A percentile compares a stretch with the other conserved stretches of the same genome.
phyloP scores from a whole-genome alignment of 176 grass and related monocot genomes.

The Avena insularis region DNA sequence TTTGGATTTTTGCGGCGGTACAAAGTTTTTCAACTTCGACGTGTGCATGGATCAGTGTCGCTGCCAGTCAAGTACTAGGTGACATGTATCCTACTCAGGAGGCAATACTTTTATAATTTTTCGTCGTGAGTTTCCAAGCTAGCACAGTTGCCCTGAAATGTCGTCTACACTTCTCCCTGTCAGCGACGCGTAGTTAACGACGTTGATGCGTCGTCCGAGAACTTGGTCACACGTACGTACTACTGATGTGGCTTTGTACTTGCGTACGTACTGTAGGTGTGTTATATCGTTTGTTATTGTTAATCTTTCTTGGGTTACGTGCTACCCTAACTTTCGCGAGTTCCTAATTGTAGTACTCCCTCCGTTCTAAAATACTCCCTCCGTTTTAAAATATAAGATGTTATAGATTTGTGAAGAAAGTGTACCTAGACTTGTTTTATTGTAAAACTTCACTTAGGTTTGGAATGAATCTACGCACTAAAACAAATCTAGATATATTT shows the following conservation, averaged over 20 bases:
- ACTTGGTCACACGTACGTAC: not conserved
- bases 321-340: not conserved
- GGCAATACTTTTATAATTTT: not conserved
- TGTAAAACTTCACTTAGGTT: too few species aligned
- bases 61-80: not conserved
- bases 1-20: constrained; percentile 25
- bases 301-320: not conserved
- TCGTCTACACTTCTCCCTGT: not conserved
- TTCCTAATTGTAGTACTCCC: too few species aligned
- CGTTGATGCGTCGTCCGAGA: not conserved
- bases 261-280: not conserved
- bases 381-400: too few species aligned
- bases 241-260: not conserved
- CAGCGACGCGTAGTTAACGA: not conserved
- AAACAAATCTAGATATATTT: too few species aligned
- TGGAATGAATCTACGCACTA: too few species aligned
- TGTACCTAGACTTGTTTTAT: too few species aligned
- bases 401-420: too few species aligned
- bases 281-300: not conserved
- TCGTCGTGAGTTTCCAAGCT: constrained; percentile 16
- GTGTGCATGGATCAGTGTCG: not conserved
- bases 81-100: not conserved
- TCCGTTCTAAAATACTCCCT: too few species aligned
- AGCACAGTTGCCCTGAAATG: not conserved
- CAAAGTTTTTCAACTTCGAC: not conserved